Evolutionary conservation across 2,329 filamentous ascomycete genomes (phyloP), one percentile per base, ranked within the genome.

Genomic region (Rhinocladiella mackenziei): DNA sequence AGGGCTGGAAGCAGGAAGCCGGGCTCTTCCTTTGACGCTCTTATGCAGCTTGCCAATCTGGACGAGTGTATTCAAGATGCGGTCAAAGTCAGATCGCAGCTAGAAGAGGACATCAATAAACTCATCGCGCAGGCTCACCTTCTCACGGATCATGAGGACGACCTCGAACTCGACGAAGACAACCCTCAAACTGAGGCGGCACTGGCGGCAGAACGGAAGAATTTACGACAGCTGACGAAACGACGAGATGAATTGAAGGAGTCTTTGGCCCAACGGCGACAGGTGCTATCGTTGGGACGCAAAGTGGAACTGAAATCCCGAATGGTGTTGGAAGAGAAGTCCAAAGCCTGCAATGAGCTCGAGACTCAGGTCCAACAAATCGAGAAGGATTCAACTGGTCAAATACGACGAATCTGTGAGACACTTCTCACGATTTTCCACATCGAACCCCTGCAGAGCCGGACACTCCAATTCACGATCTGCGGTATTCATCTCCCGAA

Each of bases 31-130:
- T 96, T 94, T 63, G 89, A 88, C 59, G 80, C 86, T 2, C 72
- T 97, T 14, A 91, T 96, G 82, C 83, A 86, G 48, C 73, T 97
- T 8, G 83, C 86, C 4, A 95, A 89, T 45, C 74, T 97, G 11
- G 88, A 95, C 51, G 86, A 85, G 61, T 94, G 89, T 42, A 86
- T 96, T 17, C 88, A 94, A 61, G 91, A 97, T 64, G 89, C 89
- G 1, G 69, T 95, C 7, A 78, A 81, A 1, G 94, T 87, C 0
- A 80, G 85, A 10, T 80, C 85, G 48, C 75, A 76, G 40, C 73
- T 97, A 6, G 80, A 86, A 35, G 68, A 75, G n/a, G 86, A 95
- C 53, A 94, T 96, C 53, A 86, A 86, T 34, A 46, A 41, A 5
- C 31, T 56, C 14, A 44, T 57, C 17, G 25, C 41, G 2, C 40